Conservation (phyloP, 768 basidiomycete genomes). For the Xerocomellus chrysenteron region DNA sequence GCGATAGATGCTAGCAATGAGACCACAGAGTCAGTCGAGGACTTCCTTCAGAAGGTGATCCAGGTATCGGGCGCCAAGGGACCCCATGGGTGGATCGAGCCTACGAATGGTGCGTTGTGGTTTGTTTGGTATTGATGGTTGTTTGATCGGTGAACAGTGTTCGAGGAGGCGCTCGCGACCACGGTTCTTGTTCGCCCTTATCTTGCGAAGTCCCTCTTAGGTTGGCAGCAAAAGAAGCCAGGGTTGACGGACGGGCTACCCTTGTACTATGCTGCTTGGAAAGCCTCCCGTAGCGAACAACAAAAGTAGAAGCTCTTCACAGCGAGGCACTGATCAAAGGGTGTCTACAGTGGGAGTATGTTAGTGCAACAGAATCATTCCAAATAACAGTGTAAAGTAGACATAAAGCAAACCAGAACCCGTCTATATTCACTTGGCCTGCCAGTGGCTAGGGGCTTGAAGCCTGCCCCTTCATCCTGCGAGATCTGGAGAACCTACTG, state of each 20-base stretch:
- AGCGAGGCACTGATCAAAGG: not conserved
- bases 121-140: not conserved
- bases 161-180: conserved; percentile 24
- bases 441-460: too few relatives aligned
- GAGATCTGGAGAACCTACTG: too few relatives aligned
- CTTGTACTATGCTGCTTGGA: conserved; percentile 28
- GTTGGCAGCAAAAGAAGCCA: conserved; percentile 33
- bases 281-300: conserved; percentile 14
- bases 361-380: not conserved
- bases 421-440: too few relatives aligned
- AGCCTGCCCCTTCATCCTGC: too few relatives aligned
- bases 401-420: not conserved
- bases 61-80: conserved; percentile 29
- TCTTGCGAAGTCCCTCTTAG: conserved; percentile 31
- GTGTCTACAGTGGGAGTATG: not conserved
- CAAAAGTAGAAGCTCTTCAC: conserved; percentile 5
- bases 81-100: conserved; percentile 16
- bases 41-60: conserved; percentile 28
- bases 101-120: conserved; percentile 23
- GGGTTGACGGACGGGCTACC: conserved; percentile 35
- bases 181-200: conserved; percentile 21
- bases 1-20: conserved; percentile 34
- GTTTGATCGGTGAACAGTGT: conserved; percentile 10
- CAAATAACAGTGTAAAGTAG: not conserved
- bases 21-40: conserved; percentile 27